These are phyloP conservation scores for Coemansia sp. DNA, from an alignment of 192 early-diverging fungal species.

Conservation along the genomic window DNA sequence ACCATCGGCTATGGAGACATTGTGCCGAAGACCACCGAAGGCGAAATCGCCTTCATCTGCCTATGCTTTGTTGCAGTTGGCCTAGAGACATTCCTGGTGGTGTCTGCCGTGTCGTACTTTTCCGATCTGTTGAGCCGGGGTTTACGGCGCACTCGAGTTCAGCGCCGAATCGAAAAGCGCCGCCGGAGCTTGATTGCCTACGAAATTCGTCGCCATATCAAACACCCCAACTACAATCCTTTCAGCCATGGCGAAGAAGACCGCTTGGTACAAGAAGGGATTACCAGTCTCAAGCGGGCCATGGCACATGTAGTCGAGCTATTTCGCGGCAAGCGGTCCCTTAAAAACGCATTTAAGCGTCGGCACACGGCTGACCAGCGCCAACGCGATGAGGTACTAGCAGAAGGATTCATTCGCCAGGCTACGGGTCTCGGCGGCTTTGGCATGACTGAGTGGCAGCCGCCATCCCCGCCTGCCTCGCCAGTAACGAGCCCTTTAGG, in stretches of 20 bases:
- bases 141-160: slow-evolving; percentile 34
- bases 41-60: slow-evolving; percentile 45
- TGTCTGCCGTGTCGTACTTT: slow-evolving; percentile 40
- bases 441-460: slow-evolving; percentile 26
- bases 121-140: slow-evolving; percentile 21
- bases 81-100: slow-evolving; percentile 48
- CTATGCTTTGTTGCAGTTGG: slow-evolving; percentile 47
- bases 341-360: slow-evolving; percentile 4
- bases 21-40: slow-evolving; percentile 31
- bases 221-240: slow-evolving; percentile 50
- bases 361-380: slow-evolving; percentile 12
- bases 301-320: slow-evolving; percentile 10
- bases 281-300: slow-evolving; percentile 19
- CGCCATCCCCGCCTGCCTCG: slow-evolving; percentile 24
- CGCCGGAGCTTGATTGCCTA: slow-evolving; percentile 37
- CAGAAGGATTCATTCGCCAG: slow-evolving; percentile 41
- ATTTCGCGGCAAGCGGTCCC: slow-evolving; percentile 11
- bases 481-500: no score
- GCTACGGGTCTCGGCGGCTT: slow-evolving; percentile 44
- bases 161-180: slow-evolving; percentile 37
- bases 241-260: slow-evolving; percentile 39
- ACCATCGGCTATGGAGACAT: slow-evolving; percentile 53
- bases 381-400: slow-evolving; percentile 27
- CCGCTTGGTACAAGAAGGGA: slow-evolving; percentile 15
- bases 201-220: slow-evolving; percentile 51